Evolutionary conservation across 371 early-diverging fungal species (phyloP), one percentile per base, ranked within the genome.

Genomic region (Dinochytrium kinnereticum): DNA sequence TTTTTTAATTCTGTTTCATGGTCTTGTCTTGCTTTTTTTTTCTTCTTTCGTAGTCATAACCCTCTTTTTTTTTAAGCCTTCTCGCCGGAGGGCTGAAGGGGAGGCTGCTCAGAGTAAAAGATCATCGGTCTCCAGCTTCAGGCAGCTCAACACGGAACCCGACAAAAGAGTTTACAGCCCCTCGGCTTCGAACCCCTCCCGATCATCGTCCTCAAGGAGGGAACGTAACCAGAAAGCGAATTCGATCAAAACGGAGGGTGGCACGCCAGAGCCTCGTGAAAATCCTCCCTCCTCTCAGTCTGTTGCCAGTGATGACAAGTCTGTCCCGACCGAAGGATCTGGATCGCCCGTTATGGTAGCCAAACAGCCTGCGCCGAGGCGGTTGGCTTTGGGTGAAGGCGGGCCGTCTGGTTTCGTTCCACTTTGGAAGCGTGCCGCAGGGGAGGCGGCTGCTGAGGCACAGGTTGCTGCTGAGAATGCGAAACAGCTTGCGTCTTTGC

Each of bases 381-480:
- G 61, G 13, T 26, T 61, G 13, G 61, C 36, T 3, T 61, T 61
- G 13, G 61, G 61, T 2, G 3, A 13, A 7, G 61, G 37, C 2
- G 17, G 24, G n/a, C n/a, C n/a, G 10, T 55, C 57, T 15, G 61
- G 61, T 34, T 30, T 36, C 3, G 10, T 61, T 13, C 61, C 61
- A 5, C 61, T 61, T 5, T 61, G 61, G 61, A 61, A 34, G 61
- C 3, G 24, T 17, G 61, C 61, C 7, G 61, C 61, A 3, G 61
- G 61, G 5, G 61, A 61, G 36, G 61, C 61, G 13, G 61, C 61
- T 34, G 61, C 61, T 34, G 61, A 61, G 7, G 61, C 61, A 10
- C 37, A 31, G 3, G 24, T 61, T 37, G 61, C 61, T 34, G 61
- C 61, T 28, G 61, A 61, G 24, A 24, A 3, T 28, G 36, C 36